Evolutionary conservation across 2,329 filamentous ascomycete genomes (phyloP), one percentile per base, ranked within the genome.

Genomic region (Aspergillus jensenii): DNA sequence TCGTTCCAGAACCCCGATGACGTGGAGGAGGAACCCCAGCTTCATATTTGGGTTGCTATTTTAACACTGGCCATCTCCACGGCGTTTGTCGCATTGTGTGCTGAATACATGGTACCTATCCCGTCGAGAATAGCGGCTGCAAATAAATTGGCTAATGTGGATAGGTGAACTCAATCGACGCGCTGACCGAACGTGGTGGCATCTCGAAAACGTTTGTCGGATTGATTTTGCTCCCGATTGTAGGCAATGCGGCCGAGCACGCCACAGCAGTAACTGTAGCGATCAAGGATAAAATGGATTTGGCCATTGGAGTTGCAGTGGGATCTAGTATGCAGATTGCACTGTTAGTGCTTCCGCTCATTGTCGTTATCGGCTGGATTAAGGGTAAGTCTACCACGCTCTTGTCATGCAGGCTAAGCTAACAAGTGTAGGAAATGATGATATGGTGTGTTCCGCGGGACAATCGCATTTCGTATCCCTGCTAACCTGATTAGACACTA

Each of bases 1-100:
- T 73, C 59, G 68, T 68, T 62, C 3, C 78, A 84, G 0, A 83
- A 85, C 2, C 84, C 84, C 0, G 87, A 90, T 0, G 90, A 92
- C 0, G 88, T 91, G 17, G 81, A 81, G 7, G 90, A 96, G 65
- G 83, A 87, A 52, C 91, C 93, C 0, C 85, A 90, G 63, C 81
- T 97, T 23, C 84, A 87, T 53, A 81, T 93, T 53, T 72, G 79
- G 41, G 90, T 92, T 14, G 91, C 93, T 2, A 66, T 96, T 4
- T 78, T 84, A 44, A 90, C 90, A 0, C 84, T 97, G 3, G 80
- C 81, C 6, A 78, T 84, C n/a, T 87, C 89, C 0, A 96, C 91
- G 3, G 88, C 87, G 43, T 79, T 93, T 52, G 91, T 96, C 47
- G 91, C 90, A 1, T 81, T 95, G 41, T 95, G 90, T 66, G 86